A percentile compares a stretch with the other conserved stretches of the same genome.
These are phyloP conservation scores for Chlorella sp. DNA, from an alignment of 139 green algal species.

Conservation along the genomic window DNA sequence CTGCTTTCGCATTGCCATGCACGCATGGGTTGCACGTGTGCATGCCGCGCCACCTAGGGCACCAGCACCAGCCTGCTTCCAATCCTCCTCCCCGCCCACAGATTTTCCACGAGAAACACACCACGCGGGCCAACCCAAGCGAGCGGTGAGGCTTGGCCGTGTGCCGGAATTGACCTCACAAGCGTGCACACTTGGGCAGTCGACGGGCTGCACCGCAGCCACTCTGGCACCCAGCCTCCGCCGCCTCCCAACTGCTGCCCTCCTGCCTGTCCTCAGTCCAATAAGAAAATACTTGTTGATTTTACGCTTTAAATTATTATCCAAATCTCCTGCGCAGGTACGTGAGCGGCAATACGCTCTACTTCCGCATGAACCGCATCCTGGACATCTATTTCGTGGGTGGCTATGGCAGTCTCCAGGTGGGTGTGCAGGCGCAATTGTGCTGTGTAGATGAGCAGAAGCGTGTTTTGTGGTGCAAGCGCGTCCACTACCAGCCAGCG, in stretches of 20 bases:
- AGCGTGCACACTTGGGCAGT: no score
- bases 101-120: constrained; percentile 88
- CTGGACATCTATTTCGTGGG: constrained; percentile 99
- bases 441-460: neutral
- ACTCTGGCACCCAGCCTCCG: no score
- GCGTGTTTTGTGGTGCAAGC: neutral
- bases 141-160: constrained; percentile 18
- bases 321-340: neutral
- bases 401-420: constrained; percentile 91
- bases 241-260: no score
- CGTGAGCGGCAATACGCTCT: constrained; percentile 79
- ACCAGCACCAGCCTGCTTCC: no score
- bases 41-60: neutral
- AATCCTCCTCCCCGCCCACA: constrained; percentile 15
- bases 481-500: no score
- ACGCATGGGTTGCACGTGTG: neutral
- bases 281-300: no score
- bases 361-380: constrained; percentile 95
- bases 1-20: neutral
- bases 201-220: no score
- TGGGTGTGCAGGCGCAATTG: neutral
- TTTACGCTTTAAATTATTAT: no score
- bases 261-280: no score
- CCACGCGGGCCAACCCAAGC: constrained; percentile 7
- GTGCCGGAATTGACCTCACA: no score